phyloP scores from a whole-genome alignment of 129 eudicot genomes.

The Saussurea involucrata region DNA sequence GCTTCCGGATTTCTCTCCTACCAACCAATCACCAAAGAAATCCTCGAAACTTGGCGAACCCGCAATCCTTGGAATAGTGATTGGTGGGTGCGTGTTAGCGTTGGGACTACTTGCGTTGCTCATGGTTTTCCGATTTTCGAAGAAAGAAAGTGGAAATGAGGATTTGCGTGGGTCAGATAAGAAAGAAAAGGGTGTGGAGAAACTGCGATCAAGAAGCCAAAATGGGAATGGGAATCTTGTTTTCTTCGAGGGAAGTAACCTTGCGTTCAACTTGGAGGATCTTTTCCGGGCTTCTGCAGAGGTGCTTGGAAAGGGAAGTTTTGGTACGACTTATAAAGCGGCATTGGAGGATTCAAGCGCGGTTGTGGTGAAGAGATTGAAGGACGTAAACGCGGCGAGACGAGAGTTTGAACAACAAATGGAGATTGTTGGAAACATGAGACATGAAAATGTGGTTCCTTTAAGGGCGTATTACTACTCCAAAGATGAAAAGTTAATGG shows the following conservation, averaged over 20 bases:
- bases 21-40: constrained; percentile 29
- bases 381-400: constrained; percentile 52
- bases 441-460: constrained; percentile 78
- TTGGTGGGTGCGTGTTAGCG: constrained; percentile 46
- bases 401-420: constrained; percentile 89
- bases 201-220: constrained; percentile 38
- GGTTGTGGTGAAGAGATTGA: constrained; percentile 87
- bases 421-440: constrained; percentile 72
- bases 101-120: constrained; percentile 44
- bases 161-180: constrained; percentile 20
- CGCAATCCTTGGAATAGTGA: constrained; percentile 67
- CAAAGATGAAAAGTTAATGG: constrained; percentile 92
- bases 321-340: constrained; percentile 89
- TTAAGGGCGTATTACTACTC: constrained; percentile 91
- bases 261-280: constrained; percentile 85
- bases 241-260: constrained; percentile 74
- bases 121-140: constrained; percentile 34
- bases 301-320: constrained; percentile 88
- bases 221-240: constrained; percentile 44
- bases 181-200: constrained; percentile 32
- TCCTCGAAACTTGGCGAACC: constrained; percentile 54
- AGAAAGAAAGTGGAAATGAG: constrained; percentile 20
- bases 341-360: constrained; percentile 73
- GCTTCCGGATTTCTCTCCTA: constrained; percentile 38
- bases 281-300: constrained; percentile 92